Evolutionary conservation across 2,329 filamentous ascomycete species (phyloP).

Genomic region (Trichothecium roseum): DNA sequence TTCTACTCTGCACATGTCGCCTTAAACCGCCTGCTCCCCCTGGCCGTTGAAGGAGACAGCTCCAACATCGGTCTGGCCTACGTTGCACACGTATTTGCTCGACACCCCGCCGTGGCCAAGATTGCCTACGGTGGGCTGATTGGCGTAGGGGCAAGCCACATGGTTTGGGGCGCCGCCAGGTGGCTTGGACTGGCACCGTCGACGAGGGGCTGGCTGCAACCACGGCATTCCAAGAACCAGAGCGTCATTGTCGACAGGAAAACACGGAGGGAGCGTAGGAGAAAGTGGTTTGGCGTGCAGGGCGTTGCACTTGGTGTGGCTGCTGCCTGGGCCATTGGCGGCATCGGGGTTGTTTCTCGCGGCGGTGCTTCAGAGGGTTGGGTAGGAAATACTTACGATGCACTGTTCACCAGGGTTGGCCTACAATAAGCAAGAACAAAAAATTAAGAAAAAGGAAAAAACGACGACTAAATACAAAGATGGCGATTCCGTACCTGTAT

Average conservation of each 20-base stretch:
- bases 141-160: conserved; percentile 59
- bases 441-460: too few species aligned
- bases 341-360: conserved; percentile 65
- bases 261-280: conserved; percentile 44
- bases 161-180: conserved; percentile 75
- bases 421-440: conserved; percentile 13
- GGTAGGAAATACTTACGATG: conserved; percentile 72
- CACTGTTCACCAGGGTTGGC: conserved; percentile 34
- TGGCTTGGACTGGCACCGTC: conserved; percentile 62
- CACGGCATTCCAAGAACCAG: conserved; percentile 20
- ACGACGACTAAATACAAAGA: too few species aligned
- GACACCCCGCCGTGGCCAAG: conserved; percentile 56
- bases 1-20: conserved; percentile 62
- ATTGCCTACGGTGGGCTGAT: conserved; percentile 61
- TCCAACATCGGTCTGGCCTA: conserved; percentile 79
- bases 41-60: conserved; percentile 70
- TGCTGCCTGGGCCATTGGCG: conserved; percentile 70
- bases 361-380: conserved; percentile 64
- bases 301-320: conserved; percentile 46
- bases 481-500: too few species aligned
- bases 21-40: conserved; percentile 66
- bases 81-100: conserved; percentile 74
- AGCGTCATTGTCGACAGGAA: conserved; percentile 35
- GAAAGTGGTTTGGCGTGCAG: conserved; percentile 64
- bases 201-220: conserved; percentile 32